Conservation (phyloP, 192 early-diverging fungal genomes). For the Lunasporangiospora selenospora region DNA sequence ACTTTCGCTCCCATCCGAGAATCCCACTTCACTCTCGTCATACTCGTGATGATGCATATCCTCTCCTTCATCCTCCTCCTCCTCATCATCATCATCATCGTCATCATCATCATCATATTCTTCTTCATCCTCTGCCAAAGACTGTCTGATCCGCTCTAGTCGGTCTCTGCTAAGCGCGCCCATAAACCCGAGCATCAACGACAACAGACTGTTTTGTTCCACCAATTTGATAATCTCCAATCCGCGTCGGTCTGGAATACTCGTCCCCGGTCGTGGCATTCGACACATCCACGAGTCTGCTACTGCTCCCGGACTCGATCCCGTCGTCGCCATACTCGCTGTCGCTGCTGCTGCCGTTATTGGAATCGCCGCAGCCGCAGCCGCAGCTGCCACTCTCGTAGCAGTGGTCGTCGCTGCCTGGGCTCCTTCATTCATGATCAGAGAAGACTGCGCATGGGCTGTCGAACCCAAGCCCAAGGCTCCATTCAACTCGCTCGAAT, state of each 20-base stretch:
- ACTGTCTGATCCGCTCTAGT: slow-evolving; percentile 22
- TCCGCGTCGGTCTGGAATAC: slow-evolving; percentile 40
- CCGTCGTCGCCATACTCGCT: neutral
- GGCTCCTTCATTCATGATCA: neutral
- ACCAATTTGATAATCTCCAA: slow-evolving; percentile 58
- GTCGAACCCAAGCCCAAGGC: too few relatives aligned
- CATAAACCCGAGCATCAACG: slow-evolving; percentile 56
- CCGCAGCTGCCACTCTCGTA: neutral
- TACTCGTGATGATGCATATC: slow-evolving; percentile 7
- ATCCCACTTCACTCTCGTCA: too few relatives aligned
- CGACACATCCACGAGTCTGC: slow-evolving; percentile 38
- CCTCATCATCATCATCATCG: slow-evolving; percentile 2
- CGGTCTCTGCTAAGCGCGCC: slow-evolving; percentile 37
- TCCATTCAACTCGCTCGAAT: too few relatives aligned
- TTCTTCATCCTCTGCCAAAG: slow-evolving; percentile 15
- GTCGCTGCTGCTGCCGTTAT: neutral
- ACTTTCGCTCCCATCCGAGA: too few relatives aligned
- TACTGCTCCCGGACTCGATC: slow-evolving; percentile 17
- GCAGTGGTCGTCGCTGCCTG: neutral
- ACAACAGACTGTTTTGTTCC: slow-evolving; percentile 58
- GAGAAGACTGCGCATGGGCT: too few relatives aligned
- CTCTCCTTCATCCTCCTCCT: slow-evolving; percentile 1
- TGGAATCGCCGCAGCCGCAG: too few relatives aligned
- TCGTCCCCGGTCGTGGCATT: slow-evolving; percentile 34
- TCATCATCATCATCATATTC: neutral